Conservation (phyloP, 2,329 filamentous ascomycete genomes). For the Beauveria brongniartii region DNA sequence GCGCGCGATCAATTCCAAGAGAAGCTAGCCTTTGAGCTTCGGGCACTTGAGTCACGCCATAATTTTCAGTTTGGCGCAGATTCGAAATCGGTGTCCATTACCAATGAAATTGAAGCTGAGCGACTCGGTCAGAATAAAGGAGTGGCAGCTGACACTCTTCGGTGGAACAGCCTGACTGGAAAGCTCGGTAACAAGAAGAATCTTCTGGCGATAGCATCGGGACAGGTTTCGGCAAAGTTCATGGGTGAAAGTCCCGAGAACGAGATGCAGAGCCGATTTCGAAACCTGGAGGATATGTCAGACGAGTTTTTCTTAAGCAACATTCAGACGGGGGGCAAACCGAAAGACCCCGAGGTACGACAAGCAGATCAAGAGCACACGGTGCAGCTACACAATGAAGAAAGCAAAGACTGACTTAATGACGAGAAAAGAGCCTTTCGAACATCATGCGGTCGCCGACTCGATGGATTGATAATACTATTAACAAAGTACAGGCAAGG, state of each 20-base stretch:
- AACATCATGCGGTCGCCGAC: conserved; percentile 21
- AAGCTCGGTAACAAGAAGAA: conserved; percentile 23
- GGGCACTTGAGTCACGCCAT: neutral
- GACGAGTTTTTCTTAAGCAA: conserved; percentile 20
- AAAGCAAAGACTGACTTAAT: conserved; percentile 1
- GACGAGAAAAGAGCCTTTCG: conserved; percentile 23
- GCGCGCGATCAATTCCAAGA: neutral
- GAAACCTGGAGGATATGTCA: conserved; percentile 19
- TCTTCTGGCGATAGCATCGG: conserved; percentile 21
- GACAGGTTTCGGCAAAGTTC: conserved; percentile 19
- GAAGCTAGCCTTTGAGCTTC: neutral
- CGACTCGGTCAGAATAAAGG: conserved; percentile 20
- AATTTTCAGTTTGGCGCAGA: neutral
- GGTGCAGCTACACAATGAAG: neutral
- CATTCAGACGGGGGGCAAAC: conserved; percentile 15
- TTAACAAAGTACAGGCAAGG: conserved; percentile 13
- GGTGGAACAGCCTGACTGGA: conserved; percentile 26
- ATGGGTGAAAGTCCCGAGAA: conserved; percentile 21
- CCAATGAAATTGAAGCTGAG: conserved; percentile 17
- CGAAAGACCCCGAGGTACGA: conserved; percentile 27
- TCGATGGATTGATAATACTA: conserved; percentile 5
- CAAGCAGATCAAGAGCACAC: neutral
- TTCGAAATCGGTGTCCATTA: neutral
- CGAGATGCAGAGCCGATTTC: conserved; percentile 20
- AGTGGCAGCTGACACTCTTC: conserved; percentile 25